Percentiles rank a stretch among this genome's conserved stretches.
These are phyloP conservation scores for Sicyos edulis DNA, from an alignment of 306 rosid species.

Conservation along the genomic window DNA sequence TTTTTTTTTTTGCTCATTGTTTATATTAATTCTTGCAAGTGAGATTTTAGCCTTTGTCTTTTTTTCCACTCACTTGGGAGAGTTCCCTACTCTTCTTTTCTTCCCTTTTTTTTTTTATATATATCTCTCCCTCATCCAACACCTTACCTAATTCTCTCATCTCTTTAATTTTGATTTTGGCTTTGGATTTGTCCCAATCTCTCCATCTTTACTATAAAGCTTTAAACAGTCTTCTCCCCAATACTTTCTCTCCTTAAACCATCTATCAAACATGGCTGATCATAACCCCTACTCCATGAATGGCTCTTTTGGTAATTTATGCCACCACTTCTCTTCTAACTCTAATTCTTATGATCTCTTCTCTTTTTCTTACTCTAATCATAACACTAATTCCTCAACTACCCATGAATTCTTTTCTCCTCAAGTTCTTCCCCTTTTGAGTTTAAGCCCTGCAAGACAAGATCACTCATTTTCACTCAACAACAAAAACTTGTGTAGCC, in stretches of 20 bases:
- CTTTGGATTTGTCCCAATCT: constrained; percentile 3
- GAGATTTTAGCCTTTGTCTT: not conserved
- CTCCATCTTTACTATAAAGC: constrained; percentile 14
- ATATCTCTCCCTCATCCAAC: not conserved
- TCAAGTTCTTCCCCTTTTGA: constrained; percentile 14
- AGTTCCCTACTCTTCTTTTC: not conserved
- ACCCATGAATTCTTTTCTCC: not conserved
- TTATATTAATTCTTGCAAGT: constrained; percentile 14
- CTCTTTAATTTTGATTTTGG: not conserved
- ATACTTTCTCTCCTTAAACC: not conserved
- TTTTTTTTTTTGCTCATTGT: constrained; percentile 2
- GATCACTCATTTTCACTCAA: not conserved
- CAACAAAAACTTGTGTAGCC: not conserved
- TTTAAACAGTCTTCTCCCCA: not conserved
- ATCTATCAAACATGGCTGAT: not conserved
- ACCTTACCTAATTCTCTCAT: not conserved
- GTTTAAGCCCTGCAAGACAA: constrained; percentile 7
- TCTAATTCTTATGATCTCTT: not conserved
- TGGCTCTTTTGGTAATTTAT: not conserved
- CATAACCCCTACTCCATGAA: not conserved
- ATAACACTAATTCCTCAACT: not conserved
- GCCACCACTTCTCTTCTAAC: not conserved
- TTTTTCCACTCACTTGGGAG: constrained; percentile 7
- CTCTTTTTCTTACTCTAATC: constrained; percentile 8
- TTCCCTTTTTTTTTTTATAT: not conserved